phyloP scores from a whole-genome alignment of 148 eudicot genomes.

The Rhododendron kiyosumense region DNA sequence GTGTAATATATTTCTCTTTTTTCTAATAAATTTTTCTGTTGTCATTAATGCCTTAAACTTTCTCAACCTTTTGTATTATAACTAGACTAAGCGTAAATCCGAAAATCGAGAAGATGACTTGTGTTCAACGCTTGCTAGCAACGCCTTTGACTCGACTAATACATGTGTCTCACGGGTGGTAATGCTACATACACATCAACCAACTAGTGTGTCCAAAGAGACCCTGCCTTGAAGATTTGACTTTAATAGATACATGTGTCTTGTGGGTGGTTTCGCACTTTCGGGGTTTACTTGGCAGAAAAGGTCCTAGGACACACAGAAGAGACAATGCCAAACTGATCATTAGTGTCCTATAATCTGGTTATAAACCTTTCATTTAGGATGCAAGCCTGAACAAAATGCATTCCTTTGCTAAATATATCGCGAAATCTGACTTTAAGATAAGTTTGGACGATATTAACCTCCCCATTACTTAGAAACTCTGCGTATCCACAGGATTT shows the following conservation, averaged over 20 bases:
- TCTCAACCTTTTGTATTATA: not conserved
- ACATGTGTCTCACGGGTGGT: not conserved
- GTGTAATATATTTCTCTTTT: not conserved
- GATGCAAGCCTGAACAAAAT: not conserved
- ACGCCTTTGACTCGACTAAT: not conserved
- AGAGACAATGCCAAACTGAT: not conserved
- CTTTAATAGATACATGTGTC: not conserved
- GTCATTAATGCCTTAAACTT: not conserved
- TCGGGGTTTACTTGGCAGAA: not conserved
- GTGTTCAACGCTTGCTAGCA: not conserved
- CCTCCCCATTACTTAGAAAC: not conserved
- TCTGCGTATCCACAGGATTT: not conserved
- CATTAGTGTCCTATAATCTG: not conserved
- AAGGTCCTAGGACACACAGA: not conserved
- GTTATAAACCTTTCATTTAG: not conserved
- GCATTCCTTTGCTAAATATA: not conserved
- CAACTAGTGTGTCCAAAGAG: not conserved
- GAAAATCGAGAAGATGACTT: not conserved
- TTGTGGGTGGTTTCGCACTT: not conserved
- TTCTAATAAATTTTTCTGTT: not conserved
- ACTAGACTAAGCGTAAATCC: not conserved
- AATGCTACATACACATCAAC: no score
- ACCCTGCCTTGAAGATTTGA: not conserved
- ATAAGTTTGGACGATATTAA: not conserved
- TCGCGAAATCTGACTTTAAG: not conserved